Base-by-base conservation (phyloP, 2,329 filamentous ascomycete species). In the Davidsoniella eucalypti region DNA sequence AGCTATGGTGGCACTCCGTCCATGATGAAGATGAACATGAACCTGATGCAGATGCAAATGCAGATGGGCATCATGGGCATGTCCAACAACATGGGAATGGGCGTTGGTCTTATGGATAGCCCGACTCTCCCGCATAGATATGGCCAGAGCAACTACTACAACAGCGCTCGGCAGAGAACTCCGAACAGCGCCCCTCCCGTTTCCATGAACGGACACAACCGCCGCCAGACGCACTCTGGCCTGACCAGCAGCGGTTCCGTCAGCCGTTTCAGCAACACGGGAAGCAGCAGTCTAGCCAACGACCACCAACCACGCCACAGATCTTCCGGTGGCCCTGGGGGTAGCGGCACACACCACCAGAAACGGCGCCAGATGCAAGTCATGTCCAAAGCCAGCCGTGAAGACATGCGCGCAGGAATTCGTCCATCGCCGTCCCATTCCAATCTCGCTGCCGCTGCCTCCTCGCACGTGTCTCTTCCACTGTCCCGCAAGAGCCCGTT, bases 101-200 rank as follows among this genome's bases (percentile, higher is more conserved):
- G 18, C 25, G 33, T 45, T 16, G 41, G 48, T 5, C 64, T 63
- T 53, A 60, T 74, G 2, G 69, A 64, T n/a, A 61, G 57, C 18
- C 52, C 56, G 7, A 61, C 56, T 33, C 54, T 54, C 18, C 55
- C 53, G 43, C 48, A 47, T 2, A 50, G 48, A 33, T 33, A 50
- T n/a, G 37, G 33, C 10, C 33, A 47, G 2, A 44, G 14, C 10
- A 17, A 17, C 10, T 40, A 43, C 17, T 33, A 26, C 14, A 33
- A 38, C 4, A 21, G 33, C 23, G 29, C n/a, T 21, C 51, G 43
- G 8, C 37, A 37, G 16, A 3, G 18, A 3, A 29, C 12, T 17
- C 17, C 25, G 14, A 23, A 21, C 5, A 38, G 26, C 37, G 39
- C 23, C 29, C 47, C 51, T 7, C 47, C 51, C 25, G 23, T 49